These are phyloP conservation scores for Ascoidea rubescens DNA, from an alignment of 805 yeast species.

Conservation along the genomic window DNA sequence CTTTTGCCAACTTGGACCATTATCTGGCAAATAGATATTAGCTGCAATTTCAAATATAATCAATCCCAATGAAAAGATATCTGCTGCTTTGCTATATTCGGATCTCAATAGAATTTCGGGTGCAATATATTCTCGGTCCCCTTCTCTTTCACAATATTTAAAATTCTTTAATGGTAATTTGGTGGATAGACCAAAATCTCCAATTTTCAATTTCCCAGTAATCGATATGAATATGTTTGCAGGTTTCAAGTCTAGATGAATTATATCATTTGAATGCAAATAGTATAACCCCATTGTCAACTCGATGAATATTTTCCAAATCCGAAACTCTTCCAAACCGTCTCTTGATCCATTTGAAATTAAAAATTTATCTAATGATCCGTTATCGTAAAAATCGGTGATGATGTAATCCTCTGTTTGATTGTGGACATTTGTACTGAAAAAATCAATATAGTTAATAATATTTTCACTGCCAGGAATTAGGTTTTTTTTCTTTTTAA, in stretches of 20 bases:
- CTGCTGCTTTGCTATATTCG: conserved; percentile 83
- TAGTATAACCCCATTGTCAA: conserved; percentile 68
- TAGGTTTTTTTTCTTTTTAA: conserved; percentile 2
- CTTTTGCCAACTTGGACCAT: conserved; percentile 95
- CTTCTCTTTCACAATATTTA: conserved; percentile 58
- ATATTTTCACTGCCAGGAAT: conserved; percentile 8
- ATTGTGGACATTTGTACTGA: conserved; percentile 3
- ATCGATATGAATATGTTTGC: conserved; percentile 90
- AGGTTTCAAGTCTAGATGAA: conserved; percentile 89
- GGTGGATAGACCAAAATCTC: conserved; percentile 93
- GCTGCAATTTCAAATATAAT: conserved; percentile 94
- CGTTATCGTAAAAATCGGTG: conserved; percentile 95
- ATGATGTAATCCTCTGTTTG: conserved; percentile 42
- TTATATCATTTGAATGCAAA: conserved; percentile 59
- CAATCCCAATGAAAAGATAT: conserved; percentile 82
- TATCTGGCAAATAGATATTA: conserved; percentile 86
- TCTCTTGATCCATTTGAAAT: conserved; percentile 50
- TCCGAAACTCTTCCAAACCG: conserved; percentile 82
- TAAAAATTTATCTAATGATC: conserved; percentile 71
- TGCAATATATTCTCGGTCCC: conserved; percentile 95
- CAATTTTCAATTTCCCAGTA: conserved; percentile 88
- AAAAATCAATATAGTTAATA: conserved; percentile 8
- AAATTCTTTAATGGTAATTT: conserved; percentile 21
- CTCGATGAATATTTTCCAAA: conserved; percentile 91
- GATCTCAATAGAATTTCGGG: conserved; percentile 85